Percentiles rank a stretch among this genome's conserved stretches.
Evolutionary conservation across 306 rosid genomes (phyloP).

Genomic region (Pyrus bretschneideri): DNA sequence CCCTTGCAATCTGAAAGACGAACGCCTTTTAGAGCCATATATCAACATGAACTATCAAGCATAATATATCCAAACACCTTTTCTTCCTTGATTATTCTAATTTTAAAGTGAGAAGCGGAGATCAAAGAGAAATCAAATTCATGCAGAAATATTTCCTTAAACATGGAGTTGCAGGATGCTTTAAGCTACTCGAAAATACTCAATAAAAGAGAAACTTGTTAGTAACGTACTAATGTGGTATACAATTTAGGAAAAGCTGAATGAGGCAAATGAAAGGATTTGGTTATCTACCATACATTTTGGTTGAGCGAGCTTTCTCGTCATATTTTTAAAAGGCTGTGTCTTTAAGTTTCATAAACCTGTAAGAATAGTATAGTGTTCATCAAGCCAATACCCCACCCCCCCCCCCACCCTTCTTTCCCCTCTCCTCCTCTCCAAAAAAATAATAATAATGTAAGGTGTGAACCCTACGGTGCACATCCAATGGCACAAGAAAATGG

Average conservation of each 20-base stretch:
- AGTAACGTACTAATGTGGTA: background rate
- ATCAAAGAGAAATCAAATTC: background rate
- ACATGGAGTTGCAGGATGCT: background rate
- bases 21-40: background rate
- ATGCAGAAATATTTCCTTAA: background rate
- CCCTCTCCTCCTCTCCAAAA: no score
- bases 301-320: background rate
- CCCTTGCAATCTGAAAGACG: slow-evolving; percentile 76
- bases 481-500: background rate
- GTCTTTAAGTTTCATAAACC: background rate
- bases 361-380: background rate
- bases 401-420: no score
- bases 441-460: background rate
- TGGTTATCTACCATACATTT: background rate
- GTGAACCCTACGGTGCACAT: background rate
- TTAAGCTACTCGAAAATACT: background rate
- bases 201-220: background rate
- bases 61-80: background rate
- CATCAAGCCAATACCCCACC: background rate
- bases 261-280: background rate
- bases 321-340: background rate
- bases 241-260: background rate
- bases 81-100: background rate
- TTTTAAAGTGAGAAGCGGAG: background rate
- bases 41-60: background rate